Evolutionary conservation across 345 rosid species (phyloP), one percentile per base, ranked within the genome.

Genomic region (Cardiospermum halicacabum): DNA sequence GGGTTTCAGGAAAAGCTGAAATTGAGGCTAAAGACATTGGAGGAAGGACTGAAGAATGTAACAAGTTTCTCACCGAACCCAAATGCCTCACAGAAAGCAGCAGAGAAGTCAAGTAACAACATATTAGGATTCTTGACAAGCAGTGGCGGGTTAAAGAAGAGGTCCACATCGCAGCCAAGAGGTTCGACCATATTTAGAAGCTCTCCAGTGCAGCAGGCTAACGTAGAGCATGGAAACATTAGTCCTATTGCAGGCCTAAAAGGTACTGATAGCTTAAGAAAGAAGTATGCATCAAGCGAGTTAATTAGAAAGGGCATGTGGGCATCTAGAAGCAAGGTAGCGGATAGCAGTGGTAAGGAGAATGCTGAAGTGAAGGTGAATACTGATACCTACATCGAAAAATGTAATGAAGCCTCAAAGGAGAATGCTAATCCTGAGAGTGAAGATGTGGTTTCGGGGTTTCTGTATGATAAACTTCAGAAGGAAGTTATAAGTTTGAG

Each of bases 391-490:
- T 67, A 67, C 34, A 47, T 50, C 1, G 50, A 58, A 24, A 49
- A 51, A 64, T 63, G n/a, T 21, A 72, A 57, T 49, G 86, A 66
- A 11, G 80, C 72, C 5, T 69, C 69, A 42, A 75, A 66, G 68
- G 77, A 68, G 51, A 76, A 57, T 34, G 11, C 28, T 26, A 60
- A 28, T 66, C 40, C 68, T 45, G 65, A 56, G 51, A 56, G 24
- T 7, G 74, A 78, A 62, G 93, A 94, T 72, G 21, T 65, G 65
- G 93, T 94, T 69, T 94, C 99, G 5, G 99, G 97, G 21, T 84
- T 91, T 67, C 66, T 94, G 59, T 94, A 87, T 69, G 99, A 94
- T 37, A 89, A 81, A 58, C 81, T 94, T 72, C 99, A 94, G 51
- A 94, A 84, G 62, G 99, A 87, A 80, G 89, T 91, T 4, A 70